These are phyloP conservation scores for Aspergillus avenaceus DNA, from an alignment of 495 filamentous ascomycete species.

Conservation along the genomic window DNA sequence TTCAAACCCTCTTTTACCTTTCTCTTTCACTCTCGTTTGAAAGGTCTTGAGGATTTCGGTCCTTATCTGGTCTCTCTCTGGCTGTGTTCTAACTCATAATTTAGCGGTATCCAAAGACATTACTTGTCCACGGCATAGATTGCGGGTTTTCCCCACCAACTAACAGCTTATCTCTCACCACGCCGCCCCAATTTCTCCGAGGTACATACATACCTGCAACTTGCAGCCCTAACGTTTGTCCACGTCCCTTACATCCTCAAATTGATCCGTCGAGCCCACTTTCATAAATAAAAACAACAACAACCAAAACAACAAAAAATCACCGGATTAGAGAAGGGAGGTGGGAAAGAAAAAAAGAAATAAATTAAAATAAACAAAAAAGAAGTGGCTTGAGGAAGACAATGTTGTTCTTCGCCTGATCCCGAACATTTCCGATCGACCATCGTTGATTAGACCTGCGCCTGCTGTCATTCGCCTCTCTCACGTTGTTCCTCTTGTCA, in stretches of 20 bases:
- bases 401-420: neutral
- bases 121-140: constrained; percentile 27
- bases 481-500: constrained; percentile 6
- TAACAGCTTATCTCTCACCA: constrained; percentile 12
- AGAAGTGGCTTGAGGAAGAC: too few species aligned
- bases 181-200: constrained; percentile 12
- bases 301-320: neutral
- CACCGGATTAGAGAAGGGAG: too few species aligned
- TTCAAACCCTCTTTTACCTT: too few species aligned
- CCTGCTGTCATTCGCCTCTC: constrained; percentile 5
- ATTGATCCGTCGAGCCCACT: constrained; percentile 4
- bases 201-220: constrained; percentile 17
- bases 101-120: too few species aligned
- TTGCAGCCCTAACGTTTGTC: neutral
- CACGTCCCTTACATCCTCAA: neutral
- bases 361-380: too few species aligned
- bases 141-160: constrained; percentile 1
- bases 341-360: too few species aligned
- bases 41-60: too few species aligned
- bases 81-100: neutral
- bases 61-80: neutral
- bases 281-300: neutral
- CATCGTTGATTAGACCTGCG: constrained; percentile 9
- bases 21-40: too few species aligned
- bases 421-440: constrained; percentile 12